A percentile compares a stretch with the other conserved stretches of the same genome.
These are phyloP conservation scores for Cinnamomum chago DNA, from an alignment of 164 flowering plant species.

Conservation along the genomic window DNA sequence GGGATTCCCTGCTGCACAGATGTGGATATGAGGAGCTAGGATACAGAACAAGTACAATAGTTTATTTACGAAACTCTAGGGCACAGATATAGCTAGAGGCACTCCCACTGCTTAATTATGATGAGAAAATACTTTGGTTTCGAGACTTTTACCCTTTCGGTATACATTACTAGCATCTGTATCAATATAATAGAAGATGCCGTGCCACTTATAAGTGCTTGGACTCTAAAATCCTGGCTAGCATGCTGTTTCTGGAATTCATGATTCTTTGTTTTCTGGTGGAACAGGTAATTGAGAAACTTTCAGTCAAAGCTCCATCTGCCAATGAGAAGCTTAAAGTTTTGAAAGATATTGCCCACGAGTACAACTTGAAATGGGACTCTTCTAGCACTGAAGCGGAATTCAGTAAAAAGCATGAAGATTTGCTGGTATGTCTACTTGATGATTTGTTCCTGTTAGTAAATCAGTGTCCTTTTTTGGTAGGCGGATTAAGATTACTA, in stretches of 20 bases:
- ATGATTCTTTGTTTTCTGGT: background rate
- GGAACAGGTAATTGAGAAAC: constrained; percentile 84
- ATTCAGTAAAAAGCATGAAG: constrained; percentile 75
- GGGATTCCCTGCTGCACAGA: background rate
- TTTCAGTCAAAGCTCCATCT: constrained; percentile 75
- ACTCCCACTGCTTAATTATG: too few relatives aligned
- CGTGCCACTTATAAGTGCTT: too few relatives aligned
- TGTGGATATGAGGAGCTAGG: background rate
- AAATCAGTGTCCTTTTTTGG: background rate
- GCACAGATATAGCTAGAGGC: background rate
- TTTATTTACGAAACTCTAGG: background rate
- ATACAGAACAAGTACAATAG: too few relatives aligned
- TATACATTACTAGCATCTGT: too few relatives aligned
- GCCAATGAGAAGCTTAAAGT: constrained; percentile 54
- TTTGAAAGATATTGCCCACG: constrained; percentile 71
- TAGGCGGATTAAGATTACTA: too few relatives aligned
- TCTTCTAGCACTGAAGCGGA: constrained; percentile 73
- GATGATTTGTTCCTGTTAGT: constrained; percentile 1
- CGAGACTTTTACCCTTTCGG: too few relatives aligned
- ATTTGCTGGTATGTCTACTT: constrained; percentile 58
- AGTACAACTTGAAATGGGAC: constrained; percentile 75
- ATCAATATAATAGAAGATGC: too few relatives aligned
- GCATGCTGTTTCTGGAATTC: background rate
- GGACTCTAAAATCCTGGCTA: background rate
- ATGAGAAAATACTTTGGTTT: too few relatives aligned